Evolutionary conservation across 2,329 filamentous ascomycete species (phyloP).

Genomic region (Fusarium haematococcum): DNA sequence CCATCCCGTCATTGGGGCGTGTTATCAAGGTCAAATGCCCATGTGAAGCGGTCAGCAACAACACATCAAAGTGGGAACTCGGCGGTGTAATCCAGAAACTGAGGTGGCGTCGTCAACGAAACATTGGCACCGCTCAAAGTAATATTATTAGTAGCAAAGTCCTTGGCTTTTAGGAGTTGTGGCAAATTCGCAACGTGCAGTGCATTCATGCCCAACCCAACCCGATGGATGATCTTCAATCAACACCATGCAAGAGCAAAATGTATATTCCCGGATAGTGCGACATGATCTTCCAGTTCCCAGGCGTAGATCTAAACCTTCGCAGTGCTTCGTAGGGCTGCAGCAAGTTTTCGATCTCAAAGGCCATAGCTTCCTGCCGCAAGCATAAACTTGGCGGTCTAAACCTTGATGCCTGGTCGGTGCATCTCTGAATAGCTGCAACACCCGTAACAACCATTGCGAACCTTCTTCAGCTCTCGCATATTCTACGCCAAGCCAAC

Average conservation of each 20-base stretch:
- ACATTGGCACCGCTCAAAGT: background rate
- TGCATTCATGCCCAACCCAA: constrained; percentile 32
- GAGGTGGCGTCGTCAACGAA: background rate
- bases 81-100: background rate
- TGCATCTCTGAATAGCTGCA: background rate
- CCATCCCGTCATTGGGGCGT: background rate
- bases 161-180: background rate
- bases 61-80: background rate
- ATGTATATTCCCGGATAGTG: constrained; percentile 22
- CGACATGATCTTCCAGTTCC: constrained; percentile 22
- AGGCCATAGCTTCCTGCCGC: background rate
- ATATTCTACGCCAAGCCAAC: constrained; percentile 6
- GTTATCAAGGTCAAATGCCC: background rate
- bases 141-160: background rate
- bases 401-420: background rate
- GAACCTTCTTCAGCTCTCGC: background rate
- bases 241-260: constrained; percentile 9
- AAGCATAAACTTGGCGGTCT: background rate
- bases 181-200: background rate
- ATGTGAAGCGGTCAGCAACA: background rate
- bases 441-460: background rate
- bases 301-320: background rate
- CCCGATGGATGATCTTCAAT: constrained; percentile 28
- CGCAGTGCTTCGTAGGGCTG: background rate
- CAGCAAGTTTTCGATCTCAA: background rate